Evolutionary conservation across 768 basidiomycete genomes (phyloP), one percentile per base, ranked within the genome.

Genomic region (Rhizopogon salebrosus): DNA sequence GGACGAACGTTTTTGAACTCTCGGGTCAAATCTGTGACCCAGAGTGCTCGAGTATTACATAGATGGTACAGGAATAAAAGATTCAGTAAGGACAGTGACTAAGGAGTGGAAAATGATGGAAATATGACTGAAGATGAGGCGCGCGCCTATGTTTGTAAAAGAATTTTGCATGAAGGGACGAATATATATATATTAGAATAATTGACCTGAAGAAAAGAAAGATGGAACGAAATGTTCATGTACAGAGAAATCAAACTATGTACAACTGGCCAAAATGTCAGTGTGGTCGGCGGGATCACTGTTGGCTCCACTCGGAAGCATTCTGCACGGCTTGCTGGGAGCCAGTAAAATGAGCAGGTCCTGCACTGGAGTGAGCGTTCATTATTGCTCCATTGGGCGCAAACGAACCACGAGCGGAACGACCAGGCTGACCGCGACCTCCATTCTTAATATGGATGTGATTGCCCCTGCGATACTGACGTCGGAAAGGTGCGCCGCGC

Each of bases 381-480:
- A 24, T 34, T 5, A 35, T 10, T 26, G 51, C 24, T 18, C 18
- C 18, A 18, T 23, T 51, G 20, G 52, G 23, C 6, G 51, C 6
- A 11, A 60, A 55, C 24, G 59, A 24, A 26, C 50, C 35, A 24
- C 58, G 66, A 8, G 51, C 27, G 53, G 56, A 58, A 16, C 66
- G 64, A 37, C 63, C 57, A 49, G 48, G 48, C 20, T 54, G 26
- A 38, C 56, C 56, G 26, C 68, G 66, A 39, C 34, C 13, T 39
- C 57, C 53, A 39, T 49, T 66, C 22, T 58, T 62, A 37, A 66
- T 54, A 14, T 70, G 60, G 16, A 35, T n/a, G 27, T 68, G 57
- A n/a, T 60, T 58, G 24, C 66, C 66, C 46, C 68, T 67, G 22
- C 68, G 66, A 51, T 60, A 64, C 24, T 70, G 68, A 29, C 66